Evolutionary conservation across 2,329 filamentous ascomycete genomes (phyloP), one percentile per base, ranked within the genome.

Genomic region (Arthrobotrys entomopaga): DNA sequence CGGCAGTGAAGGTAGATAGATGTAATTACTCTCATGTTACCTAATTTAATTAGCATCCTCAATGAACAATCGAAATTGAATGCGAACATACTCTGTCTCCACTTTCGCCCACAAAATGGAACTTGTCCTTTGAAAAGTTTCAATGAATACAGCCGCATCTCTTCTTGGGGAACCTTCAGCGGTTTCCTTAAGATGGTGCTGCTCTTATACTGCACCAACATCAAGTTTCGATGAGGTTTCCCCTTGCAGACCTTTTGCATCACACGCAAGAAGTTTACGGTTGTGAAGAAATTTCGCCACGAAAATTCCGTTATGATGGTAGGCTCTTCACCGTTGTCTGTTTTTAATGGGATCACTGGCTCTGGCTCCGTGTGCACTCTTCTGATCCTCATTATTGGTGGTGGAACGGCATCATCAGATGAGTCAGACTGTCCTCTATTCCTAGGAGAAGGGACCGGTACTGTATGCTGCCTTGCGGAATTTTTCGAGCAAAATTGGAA

Each of bases 81-180:
- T 53, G 5, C 16, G 8, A n/a, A 42, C 50, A 3, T 67, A 74
- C 70, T 89, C 83, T 98, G 95, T 13, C 95, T 89, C 95, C 95
- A 99, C 83, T 99, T 99, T 49, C 95, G 90, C 20, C 95, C 94
- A 81, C 94, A 98, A 84, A 97, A 99, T 0, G 95, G 95, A 3
- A 99, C 95, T 82, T 99, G 95, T 74, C 93, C 95, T 82, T 99
- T 99, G 88, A 98, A 98, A 0, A 99, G 86, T 82, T 99, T 99
- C 78, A 99, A 87, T 0, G 95, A 97, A 83, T 98, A 98, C 49
- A 97, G 88, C 4, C 95, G 89, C 46, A 99, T 85, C 79, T 92
- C 87, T 1, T 89, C 90, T 79, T 99, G 92, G 0, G 94, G 94
- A 20, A 97, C 90, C 78, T 95, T 94, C 15, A 99, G 87, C 4